Evolutionary conservation across 805 yeast genomes (phyloP).

Genomic region (Monosporozyma servazzii): DNA sequence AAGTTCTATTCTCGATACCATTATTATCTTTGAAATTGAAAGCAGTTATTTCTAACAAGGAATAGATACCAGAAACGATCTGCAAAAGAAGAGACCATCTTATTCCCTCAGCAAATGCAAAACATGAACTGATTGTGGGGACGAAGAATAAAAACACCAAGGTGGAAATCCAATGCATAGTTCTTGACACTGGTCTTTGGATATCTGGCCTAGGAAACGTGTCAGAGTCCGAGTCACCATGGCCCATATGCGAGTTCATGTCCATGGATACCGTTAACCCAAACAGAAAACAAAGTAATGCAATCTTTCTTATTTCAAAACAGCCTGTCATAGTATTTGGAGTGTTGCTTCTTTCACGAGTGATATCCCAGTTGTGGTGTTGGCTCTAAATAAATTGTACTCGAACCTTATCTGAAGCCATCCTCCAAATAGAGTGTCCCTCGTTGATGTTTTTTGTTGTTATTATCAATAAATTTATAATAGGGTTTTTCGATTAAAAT

Average conservation of each 20-base stretch:
- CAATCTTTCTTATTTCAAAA: not conserved
- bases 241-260: constrained; percentile 26
- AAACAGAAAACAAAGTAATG: not conserved
- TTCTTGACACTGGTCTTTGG: constrained; percentile 41
- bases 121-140: constrained; percentile 48
- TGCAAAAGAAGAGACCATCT: constrained; percentile 41
- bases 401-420: too few relatives aligned
- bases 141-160: constrained; percentile 38
- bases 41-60: constrained; percentile 46
- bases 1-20: constrained; percentile 59
- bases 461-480: too few relatives aligned
- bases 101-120: constrained; percentile 45
- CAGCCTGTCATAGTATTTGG: not conserved
- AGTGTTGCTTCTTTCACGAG: too few relatives aligned
- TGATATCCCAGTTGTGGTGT: too few relatives aligned
- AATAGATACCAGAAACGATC: constrained; percentile 38
- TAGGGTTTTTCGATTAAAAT: too few relatives aligned
- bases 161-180: constrained; percentile 58
- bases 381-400: too few relatives aligned
- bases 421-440: too few relatives aligned
- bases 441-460: too few relatives aligned
- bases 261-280: constrained; percentile 18
- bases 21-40: constrained; percentile 55
- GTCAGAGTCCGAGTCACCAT: constrained; percentile 27
- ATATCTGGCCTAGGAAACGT: constrained; percentile 29